Conservation (phyloP, 139 green algal genomes). For the Eudorina sp. region DNA sequence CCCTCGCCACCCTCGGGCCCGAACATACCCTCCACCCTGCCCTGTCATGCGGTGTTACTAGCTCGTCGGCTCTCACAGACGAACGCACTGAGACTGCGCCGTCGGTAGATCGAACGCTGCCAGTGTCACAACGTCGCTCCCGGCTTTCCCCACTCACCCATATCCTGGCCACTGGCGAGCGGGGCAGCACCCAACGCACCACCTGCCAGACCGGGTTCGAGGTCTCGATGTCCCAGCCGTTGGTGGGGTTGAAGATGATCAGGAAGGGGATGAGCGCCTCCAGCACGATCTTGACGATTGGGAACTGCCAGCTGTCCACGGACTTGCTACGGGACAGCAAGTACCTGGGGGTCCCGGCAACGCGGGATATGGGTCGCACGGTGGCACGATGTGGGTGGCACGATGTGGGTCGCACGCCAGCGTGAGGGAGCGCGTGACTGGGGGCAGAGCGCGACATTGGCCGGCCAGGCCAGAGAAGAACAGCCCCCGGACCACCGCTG, state of each 20-base stretch:
- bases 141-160: slow-evolving; percentile 26
- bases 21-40: no score
- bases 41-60: no score
- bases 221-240: slow-evolving; percentile 17
- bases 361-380: no score
- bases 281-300: slow-evolving; percentile 7
- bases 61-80: no score
- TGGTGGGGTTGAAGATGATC: slow-evolving; percentile 24
- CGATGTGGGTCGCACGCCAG: no score
- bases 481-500: background rate
- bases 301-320: slow-evolving; percentile 9
- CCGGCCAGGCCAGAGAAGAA: background rate
- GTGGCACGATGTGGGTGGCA: no score
- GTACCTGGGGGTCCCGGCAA: no score
- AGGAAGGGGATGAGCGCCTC: slow-evolving; percentile 47
- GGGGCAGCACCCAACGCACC: slow-evolving; percentile 24
- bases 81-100: no score
- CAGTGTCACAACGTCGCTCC: no score
- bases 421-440: background rate
- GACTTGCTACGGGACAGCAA: slow-evolving; percentile 18
- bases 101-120: no score
- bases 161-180: slow-evolving; percentile 17
- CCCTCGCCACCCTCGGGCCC: no score
- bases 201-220: slow-evolving; percentile 26
- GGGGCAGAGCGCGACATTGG: no score